A percentile compares a stretch with the other conserved stretches of the same genome.
Evolutionary conservation across 441 rosid species (phyloP).

Genomic region (Pelargonium exstipulatum): DNA sequence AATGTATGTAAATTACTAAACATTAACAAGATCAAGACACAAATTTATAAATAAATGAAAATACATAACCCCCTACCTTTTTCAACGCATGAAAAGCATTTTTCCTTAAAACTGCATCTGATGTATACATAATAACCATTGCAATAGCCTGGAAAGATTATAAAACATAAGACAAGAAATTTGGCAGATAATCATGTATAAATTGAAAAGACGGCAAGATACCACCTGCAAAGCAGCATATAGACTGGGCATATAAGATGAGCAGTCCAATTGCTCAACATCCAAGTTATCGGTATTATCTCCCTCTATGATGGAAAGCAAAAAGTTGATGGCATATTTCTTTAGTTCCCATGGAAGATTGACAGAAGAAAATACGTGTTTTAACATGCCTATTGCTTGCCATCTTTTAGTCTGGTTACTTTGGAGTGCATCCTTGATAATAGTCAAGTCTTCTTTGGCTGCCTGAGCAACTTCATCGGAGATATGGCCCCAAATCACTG

Average conservation of each 20-base stretch:
- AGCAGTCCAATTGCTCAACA: conserved; percentile 40
- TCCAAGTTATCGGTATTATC: conserved; percentile 26
- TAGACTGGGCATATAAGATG: conserved; percentile 47
- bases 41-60: conserved; percentile 7
- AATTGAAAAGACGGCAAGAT: conserved; percentile 18
- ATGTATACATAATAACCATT: conserved; percentile 51
- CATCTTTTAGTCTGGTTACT: conserved; percentile 51
- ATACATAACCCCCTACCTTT: conserved; percentile 37
- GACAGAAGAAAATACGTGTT: conserved; percentile 47
- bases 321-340: conserved; percentile 53
- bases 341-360: conserved; percentile 62
- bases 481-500: conserved; percentile 72
- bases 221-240: conserved; percentile 65
- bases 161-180: conserved; percentile 20
- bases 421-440: conserved; percentile 47
- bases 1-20: not conserved
- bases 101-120: conserved; percentile 48
- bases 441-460: conserved; percentile 37
- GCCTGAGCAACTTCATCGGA: conserved; percentile 42
- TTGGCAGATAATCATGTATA: conserved; percentile 13
- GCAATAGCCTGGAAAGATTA: conserved; percentile 49
- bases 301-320: conserved; percentile 53
- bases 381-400: conserved; percentile 74
- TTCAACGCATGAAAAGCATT: conserved; percentile 67
- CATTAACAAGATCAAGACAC: not conserved